Base-by-base conservation (phyloP, 2,329 filamentous ascomycete species). In the Ascochyta koolunga region DNA sequence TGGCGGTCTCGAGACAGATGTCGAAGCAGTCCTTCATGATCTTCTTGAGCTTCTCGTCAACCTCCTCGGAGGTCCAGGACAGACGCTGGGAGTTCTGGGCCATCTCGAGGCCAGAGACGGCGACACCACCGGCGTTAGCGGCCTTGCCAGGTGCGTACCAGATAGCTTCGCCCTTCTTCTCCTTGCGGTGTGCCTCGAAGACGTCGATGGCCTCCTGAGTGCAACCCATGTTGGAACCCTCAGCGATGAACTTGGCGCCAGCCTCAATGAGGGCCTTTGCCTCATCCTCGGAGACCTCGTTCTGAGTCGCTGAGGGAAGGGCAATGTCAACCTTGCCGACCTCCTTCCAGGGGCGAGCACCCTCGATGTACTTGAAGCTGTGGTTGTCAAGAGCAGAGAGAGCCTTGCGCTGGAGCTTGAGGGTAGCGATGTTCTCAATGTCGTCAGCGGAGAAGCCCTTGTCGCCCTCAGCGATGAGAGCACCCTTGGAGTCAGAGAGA, bases 201-300 rank as follows among this genome's bases (percentile, higher is more conserved):
- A 91, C 82, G 70, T 96, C 90, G 70, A 99, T 97, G 65, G 93
- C 93, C 63, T 90, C 92, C 79, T 95, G 91, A 29, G 93, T 97
- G 83, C 92, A 97, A 62, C 95, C 95, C 95, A 99, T 98, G 86
- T 98, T 98, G 79, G 89, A 95, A 52, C 95, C 95, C 81, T 99
- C 95, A 54, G 95, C 95, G 64, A 98, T 88, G 82, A 91, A 96
- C 75, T 88, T 86, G 72, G 84, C 85, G 65, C 93, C 93, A 55
- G 84, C 84, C 43, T 83, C 83, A 55, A 97, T 86, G 38, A 98
- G 86, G 16, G 85, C 86, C 80, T 91, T 82, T 47, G 93, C 95
- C 83, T 99, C 95, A 69, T 95, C 91, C 74, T 88, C 87, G 72
- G 85, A 92, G 71, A 99, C 91, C 81, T 99, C 95, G 83, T 99